Percentiles rank a stretch among this genome's conserved stretches.
phyloP scores from a whole-genome alignment of 495 filamentous ascomycete genomes.

The Tuber melanosporum region DNA sequence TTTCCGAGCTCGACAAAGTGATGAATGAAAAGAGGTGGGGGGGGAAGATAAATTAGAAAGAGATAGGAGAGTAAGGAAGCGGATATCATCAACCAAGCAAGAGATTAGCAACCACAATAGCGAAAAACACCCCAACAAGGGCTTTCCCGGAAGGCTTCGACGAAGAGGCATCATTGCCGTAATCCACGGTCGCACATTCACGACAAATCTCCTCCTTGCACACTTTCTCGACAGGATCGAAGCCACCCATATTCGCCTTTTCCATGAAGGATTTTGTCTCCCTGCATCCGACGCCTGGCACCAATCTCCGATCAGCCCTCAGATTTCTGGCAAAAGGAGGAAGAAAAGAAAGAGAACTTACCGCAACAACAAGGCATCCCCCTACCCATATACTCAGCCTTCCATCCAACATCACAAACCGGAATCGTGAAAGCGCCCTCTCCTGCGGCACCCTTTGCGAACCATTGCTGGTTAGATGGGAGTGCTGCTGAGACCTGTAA shows the following conservation, averaged over 20 bases:
- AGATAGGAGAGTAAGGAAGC: background rate
- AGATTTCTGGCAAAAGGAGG: background rate
- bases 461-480: background rate
- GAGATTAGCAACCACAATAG: background rate
- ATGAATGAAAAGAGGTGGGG: background rate
- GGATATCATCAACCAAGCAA: background rate
- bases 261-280: background rate
- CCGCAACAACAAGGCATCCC: background rate
- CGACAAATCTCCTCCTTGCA: background rate
- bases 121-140: background rate
- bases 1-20: background rate
- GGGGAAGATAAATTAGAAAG: background rate
- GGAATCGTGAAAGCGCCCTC: background rate
- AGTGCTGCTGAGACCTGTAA: background rate
- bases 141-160: background rate
- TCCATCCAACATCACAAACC: background rate
- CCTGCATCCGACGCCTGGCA: background rate
- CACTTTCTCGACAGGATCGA: background rate
- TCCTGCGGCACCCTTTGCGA: background rate
- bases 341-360: background rate
- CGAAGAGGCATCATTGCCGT: background rate
- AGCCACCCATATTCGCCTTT: background rate
- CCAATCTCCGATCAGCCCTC: background rate
- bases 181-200: background rate
- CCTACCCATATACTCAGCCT: background rate